phyloP scores from a whole-genome alignment of 1,284 basidiomycete genomes.

The Tilletia walkeri region DNA sequence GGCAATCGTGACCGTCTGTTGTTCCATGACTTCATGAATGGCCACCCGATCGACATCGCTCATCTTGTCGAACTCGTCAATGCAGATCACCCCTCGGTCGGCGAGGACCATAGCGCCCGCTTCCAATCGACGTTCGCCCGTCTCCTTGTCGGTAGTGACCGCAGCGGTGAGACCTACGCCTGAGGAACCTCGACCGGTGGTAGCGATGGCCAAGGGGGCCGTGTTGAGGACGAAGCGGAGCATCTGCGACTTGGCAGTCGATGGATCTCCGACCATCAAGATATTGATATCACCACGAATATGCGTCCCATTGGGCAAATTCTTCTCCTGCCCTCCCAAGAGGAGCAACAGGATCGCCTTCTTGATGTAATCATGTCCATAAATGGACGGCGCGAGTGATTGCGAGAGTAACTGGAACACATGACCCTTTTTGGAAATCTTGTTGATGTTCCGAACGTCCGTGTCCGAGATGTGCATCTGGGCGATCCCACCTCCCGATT shows the following conservation, averaged over 20 bases:
- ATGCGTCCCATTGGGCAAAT: conserved; percentile 93
- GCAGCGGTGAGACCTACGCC: conserved; percentile 99
- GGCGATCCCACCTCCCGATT: conserved; percentile 91
- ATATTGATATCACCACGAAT: conserved; percentile 99
- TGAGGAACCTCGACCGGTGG: conserved; percentile 92
- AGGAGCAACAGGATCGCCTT: conserved; percentile 86
- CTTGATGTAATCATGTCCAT: conserved; percentile 94
- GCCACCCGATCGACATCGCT: conserved; percentile 98
- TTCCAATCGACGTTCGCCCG: conserved; percentile 86
- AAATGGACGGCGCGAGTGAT: conserved; percentile 96
- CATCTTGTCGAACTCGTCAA: conserved; percentile 99
- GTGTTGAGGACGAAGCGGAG: conserved; percentile 94
- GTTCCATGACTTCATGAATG: conserved; percentile 99
- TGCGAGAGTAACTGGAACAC: conserved; percentile 86
- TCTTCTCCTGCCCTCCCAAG: conserved; percentile 96
- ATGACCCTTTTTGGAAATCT: conserved; percentile 75
- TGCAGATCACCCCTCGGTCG: conserved; percentile 98
- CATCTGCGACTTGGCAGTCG: conserved; percentile 95
- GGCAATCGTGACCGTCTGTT: conserved; percentile 93
- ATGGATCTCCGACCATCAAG: conserved; percentile 98
- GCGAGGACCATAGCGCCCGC: conserved; percentile 99
- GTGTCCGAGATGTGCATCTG: conserved; percentile 87
- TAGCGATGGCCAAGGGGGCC: conserved; percentile 94
- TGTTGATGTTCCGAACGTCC: conserved; percentile 95
- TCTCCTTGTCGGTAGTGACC: conserved; percentile 96